A percentile compares a stretch with the other conserved stretches of the same genome.
phyloP scores from a whole-genome alignment of 805 yeast genomes.

The Ogataea haglerorum region DNA sequence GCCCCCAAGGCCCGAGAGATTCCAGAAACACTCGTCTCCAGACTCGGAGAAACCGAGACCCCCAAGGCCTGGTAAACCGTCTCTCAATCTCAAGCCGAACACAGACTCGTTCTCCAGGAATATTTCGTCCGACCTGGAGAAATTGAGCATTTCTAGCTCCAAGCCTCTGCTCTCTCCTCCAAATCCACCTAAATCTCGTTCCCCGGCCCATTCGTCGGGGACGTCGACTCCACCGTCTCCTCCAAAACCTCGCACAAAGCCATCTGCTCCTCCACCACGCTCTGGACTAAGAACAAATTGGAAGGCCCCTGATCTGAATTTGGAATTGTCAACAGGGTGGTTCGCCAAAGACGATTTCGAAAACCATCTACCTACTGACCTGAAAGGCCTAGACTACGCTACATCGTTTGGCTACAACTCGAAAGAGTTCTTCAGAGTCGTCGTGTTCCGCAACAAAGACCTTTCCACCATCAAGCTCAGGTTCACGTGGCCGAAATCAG shows the following conservation, averaged over 20 bases:
- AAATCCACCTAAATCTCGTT: slow-evolving; percentile 34
- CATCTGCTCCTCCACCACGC: slow-evolving; percentile 16
- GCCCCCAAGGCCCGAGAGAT: neutral
- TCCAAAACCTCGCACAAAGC: slow-evolving; percentile 12
- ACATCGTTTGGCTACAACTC: slow-evolving; percentile 30
- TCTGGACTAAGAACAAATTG: slow-evolving; percentile 21
- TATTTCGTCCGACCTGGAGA: slow-evolving; percentile 7
- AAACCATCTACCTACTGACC: slow-evolving; percentile 35
- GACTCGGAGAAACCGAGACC: slow-evolving; percentile 19
- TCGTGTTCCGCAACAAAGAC: slow-evolving; percentile 42
- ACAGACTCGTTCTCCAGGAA: neutral
- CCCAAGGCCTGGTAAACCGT: slow-evolving; percentile 23
- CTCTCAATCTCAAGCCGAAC: neutral
- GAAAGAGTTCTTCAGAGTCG: slow-evolving; percentile 29
- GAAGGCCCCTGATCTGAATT: slow-evolving; percentile 37
- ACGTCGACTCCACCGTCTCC: slow-evolving; percentile 14
- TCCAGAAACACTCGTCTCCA: neutral
- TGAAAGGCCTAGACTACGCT: slow-evolving; percentile 36
- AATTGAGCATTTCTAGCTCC: slow-evolving; percentile 6
- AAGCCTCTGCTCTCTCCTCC: slow-evolving; percentile 6
- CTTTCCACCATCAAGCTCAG: slow-evolving; percentile 36
- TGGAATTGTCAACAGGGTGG: slow-evolving; percentile 47
- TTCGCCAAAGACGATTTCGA: slow-evolving; percentile 33
- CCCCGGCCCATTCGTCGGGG: slow-evolving; percentile 16
- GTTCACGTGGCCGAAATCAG: slow-evolving; percentile 39